phyloP scores from a whole-genome alignment of 2,329 filamentous ascomycete genomes.

The Botrytis paeoniae region DNA sequence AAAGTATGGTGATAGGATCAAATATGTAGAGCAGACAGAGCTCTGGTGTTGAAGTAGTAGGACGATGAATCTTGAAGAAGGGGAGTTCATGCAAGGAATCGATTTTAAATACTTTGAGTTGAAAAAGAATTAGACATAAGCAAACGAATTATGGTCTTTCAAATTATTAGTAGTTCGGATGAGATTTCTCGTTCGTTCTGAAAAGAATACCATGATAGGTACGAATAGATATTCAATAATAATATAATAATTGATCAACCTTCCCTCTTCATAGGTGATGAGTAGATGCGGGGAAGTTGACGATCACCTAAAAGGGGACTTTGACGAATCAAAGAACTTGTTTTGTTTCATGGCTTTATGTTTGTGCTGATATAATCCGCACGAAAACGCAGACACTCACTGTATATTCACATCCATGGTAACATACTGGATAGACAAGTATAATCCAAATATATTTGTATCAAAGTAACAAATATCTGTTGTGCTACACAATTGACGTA shows the following conservation, averaged over 20 bases:
- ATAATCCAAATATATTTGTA: background rate
- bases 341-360: background rate
- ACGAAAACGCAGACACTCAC: background rate
- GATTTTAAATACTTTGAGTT: background rate
- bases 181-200: background rate
- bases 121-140: background rate
- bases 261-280: background rate
- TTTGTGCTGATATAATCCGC: background rate
- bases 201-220: background rate
- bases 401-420: background rate
- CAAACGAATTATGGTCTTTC: background rate
- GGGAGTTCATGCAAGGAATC: background rate
- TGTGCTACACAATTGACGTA: background rate
- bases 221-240: background rate
- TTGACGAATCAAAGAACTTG: background rate
- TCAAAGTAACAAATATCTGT: background rate
- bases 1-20: background rate
- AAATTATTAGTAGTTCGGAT: background rate
- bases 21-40: background rate
- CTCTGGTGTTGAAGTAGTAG: background rate
- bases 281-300: slow-evolving; percentile 14
- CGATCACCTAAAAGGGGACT: background rate
- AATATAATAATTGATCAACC: background rate
- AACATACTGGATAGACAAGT: background rate
- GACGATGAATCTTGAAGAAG: background rate